phyloP scores from a whole-genome alignment of 805 yeast species.

The Hanseniaspora lachancei region DNA sequence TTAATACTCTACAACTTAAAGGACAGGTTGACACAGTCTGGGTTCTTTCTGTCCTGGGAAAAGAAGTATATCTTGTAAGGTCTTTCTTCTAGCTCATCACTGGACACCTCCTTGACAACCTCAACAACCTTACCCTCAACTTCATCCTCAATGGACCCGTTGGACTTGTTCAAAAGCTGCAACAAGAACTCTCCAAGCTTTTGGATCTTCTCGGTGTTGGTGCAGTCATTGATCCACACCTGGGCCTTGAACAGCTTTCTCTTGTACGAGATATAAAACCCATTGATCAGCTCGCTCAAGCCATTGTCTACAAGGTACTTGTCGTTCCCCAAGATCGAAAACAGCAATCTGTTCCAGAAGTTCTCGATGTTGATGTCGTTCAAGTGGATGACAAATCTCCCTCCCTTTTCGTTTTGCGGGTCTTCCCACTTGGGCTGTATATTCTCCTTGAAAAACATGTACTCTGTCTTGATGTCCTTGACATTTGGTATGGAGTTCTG shows the following conservation, averaged over 20 bases:
- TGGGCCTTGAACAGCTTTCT: constrained; percentile 71
- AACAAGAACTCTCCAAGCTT: constrained; percentile 77
- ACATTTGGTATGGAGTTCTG: constrained; percentile 88
- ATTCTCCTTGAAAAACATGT: constrained; percentile 86
- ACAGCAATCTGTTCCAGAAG: constrained; percentile 70
- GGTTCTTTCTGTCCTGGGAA: background rate
- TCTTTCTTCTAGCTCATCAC: background rate
- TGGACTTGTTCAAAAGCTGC: constrained; percentile 38
- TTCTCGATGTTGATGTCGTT: constrained; percentile 47
- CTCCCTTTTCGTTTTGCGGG: constrained; percentile 72
- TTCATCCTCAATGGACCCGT: constrained; percentile 62
- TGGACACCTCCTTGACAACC: background rate
- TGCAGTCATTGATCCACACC: constrained; percentile 81
- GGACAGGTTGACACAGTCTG: background rate
- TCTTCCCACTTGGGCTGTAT: constrained; percentile 99
- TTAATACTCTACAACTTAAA: background rate
- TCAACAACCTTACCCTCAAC: constrained; percentile 27
- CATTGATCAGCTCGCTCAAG: constrained; percentile 61
- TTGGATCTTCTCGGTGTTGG: constrained; percentile 46
- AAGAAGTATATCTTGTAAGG: background rate
- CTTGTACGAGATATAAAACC: constrained; percentile 83
- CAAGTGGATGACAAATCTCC: constrained; percentile 81
- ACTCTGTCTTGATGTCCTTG: constrained; percentile 81
- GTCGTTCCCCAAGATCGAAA: constrained; percentile 64
- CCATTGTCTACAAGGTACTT: constrained; percentile 71